Evolutionary conservation across 176 grass and related monocot species (phyloP).

Genomic region (Alloteropsis semialata): DNA sequence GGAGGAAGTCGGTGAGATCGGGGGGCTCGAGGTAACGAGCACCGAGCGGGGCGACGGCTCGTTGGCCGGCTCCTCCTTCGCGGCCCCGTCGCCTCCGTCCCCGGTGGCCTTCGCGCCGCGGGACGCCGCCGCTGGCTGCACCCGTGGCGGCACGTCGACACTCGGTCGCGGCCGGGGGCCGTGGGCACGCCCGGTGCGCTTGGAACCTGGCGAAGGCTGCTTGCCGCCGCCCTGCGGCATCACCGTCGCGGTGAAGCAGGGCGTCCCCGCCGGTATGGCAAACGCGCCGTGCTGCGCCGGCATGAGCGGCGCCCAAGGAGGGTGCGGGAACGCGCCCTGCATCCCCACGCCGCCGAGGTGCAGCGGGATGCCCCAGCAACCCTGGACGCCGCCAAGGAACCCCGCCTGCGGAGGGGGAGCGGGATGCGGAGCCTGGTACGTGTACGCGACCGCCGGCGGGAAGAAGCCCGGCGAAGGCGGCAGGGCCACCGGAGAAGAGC

Average conservation of each 20-base stretch:
- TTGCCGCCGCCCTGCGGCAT: neutral
- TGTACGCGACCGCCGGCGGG: neutral
- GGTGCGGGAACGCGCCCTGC: neutral
- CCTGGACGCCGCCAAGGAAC: neutral
- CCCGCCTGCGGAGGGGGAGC: neutral
- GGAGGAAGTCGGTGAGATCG: neutral
- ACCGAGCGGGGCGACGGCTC: constrained; percentile 20
- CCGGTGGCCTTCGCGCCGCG: neutral
- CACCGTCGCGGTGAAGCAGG: no score
- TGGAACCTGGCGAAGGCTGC: neutral
- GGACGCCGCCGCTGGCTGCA: neutral
- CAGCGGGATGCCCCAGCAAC: neutral
- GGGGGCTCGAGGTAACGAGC: neutral
- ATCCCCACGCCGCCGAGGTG: neutral
- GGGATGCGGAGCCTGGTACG: neutral
- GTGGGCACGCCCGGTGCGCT: neutral
- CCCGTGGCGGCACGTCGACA: neutral
- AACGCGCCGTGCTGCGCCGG: neutral
- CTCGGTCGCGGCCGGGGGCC: no score
- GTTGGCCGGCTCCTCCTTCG: neutral
- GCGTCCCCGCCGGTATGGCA: neutral
- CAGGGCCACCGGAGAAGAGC: neutral
- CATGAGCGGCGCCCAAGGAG: neutral
- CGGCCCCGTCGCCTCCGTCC: neutral
- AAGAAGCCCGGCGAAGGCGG: neutral